These are phyloP conservation scores for Phytophthora litchii DNA, from an alignment of 352 stramenopile species.

Conservation along the genomic window DNA sequence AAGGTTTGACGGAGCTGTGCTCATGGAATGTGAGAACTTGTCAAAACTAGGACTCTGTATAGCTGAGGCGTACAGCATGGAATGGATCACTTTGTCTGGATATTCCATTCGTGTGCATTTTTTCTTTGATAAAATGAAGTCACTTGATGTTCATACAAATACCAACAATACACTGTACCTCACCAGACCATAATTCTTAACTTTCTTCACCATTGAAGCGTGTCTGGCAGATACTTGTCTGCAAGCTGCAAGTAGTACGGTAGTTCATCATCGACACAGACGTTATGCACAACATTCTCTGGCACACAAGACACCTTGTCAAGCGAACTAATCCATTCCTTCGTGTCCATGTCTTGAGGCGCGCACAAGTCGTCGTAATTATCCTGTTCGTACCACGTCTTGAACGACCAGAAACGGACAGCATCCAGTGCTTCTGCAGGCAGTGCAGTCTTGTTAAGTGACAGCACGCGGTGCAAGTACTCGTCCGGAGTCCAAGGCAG, in stretches of 20 bases:
- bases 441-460: constrained; percentile 62
- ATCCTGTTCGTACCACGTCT: constrained; percentile 65
- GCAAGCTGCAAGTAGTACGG: constrained; percentile 72
- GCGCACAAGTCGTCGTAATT: constrained; percentile 56
- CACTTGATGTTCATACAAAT: constrained; percentile 17
- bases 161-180: constrained; percentile 5
- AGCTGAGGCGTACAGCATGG: no score
- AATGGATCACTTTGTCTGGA: background rate
- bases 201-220: constrained; percentile 71
- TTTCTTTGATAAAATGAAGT: background rate
- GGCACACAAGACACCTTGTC: constrained; percentile 40
- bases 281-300: constrained; percentile 46
- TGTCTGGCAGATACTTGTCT: constrained; percentile 73
- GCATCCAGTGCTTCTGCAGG: constrained; percentile 65
- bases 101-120: background rate
- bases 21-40: no score
- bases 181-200: background rate
- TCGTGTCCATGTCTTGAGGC: constrained; percentile 58
- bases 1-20: no score
- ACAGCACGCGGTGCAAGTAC: constrained; percentile 76
- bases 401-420: constrained; percentile 80
- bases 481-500: constrained; percentile 83
- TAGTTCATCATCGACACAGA: constrained; percentile 48
- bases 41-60: no score
- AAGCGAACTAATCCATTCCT: constrained; percentile 72